phyloP scores from a whole-genome alignment of 2,329 filamentous ascomycete genomes.

The Paecilomyces sp. region DNA sequence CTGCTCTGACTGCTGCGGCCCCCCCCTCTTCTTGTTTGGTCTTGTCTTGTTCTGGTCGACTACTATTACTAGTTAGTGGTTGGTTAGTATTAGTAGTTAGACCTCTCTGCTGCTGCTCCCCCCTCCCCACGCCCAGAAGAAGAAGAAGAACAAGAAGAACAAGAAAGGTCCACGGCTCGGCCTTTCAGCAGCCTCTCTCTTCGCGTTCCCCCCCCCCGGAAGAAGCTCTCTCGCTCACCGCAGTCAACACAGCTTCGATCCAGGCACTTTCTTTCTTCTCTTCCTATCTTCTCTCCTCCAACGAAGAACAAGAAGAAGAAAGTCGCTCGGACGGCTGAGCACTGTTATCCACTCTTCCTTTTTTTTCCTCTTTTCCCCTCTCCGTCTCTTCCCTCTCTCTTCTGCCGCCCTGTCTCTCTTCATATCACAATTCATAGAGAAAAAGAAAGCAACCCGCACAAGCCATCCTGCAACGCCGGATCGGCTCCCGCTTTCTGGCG shows the following conservation, averaged over 20 bases:
- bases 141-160: no score
- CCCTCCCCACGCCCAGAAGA: no score
- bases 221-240: no score
- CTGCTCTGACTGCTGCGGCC: neutral
- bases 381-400: conserved; percentile 4
- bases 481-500: neutral
- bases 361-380: conserved; percentile 2
- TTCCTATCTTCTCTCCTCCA: conserved; percentile 11
- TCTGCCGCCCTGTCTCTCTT: conserved; percentile 1
- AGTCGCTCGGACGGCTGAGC: no score
- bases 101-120: no score
- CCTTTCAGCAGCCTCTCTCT: no score
- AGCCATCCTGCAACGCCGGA: conserved; percentile 8
- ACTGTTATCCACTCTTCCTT: neutral
- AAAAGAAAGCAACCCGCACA: conserved; percentile 2
- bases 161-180: no score
- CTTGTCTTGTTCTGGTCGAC: conserved; percentile 1
- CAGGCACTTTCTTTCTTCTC: conserved; percentile 6
- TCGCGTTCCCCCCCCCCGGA: no score
- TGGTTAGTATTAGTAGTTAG: no score
- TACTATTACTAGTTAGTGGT: no score
- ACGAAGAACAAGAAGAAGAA: neutral
- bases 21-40: conserved; percentile 3
- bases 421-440: conserved; percentile 2
- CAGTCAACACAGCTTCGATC: no score